Percentiles rank a stretch among this genome's conserved stretches.
Conservation (phyloP, 2,329 filamentous ascomycete genomes). For the Bisporella sp. region DNA sequence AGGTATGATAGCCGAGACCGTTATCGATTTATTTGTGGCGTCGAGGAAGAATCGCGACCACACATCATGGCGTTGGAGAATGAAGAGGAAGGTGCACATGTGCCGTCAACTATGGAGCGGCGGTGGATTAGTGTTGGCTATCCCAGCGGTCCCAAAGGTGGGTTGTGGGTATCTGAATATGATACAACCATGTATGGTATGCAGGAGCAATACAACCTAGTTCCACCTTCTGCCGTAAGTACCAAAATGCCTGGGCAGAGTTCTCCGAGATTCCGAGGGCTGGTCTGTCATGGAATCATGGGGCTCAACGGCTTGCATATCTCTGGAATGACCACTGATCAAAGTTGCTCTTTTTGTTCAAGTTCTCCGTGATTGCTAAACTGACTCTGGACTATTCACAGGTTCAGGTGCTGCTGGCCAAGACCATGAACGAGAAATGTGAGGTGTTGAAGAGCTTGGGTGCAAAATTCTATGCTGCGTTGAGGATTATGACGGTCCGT, state of each 20-base stretch:
- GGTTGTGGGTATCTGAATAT: constrained; percentile 9
- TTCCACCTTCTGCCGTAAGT: constrained; percentile 1
- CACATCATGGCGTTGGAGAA: neutral
- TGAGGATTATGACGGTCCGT: constrained; percentile 7
- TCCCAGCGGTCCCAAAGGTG: neutral
- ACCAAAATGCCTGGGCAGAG: too few relatives aligned
- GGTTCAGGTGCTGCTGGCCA: constrained; percentile 4
- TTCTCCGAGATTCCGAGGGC: too few relatives aligned
- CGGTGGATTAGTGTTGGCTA: neutral
- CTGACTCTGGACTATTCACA: too few relatives aligned
- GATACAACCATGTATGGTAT: constrained; percentile 7
- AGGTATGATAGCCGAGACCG: neutral
- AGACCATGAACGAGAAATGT: constrained; percentile 11
- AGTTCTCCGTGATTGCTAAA: too few relatives aligned
- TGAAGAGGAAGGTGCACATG: neutral
- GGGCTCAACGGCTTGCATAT: too few relatives aligned
- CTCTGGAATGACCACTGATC: too few relatives aligned
- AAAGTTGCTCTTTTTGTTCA: too few relatives aligned
- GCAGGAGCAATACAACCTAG: constrained; percentile 7
- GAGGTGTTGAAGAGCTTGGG: constrained; percentile 6
- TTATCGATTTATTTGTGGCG: neutral
- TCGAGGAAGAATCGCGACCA: neutral
- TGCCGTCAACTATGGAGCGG: neutral
- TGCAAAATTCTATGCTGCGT: constrained; percentile 5
- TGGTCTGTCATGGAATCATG: too few relatives aligned